Percentiles rank a stretch among this genome's conserved stretches.
Evolutionary conservation across 2,329 filamentous ascomycete genomes (phyloP).

Genomic region (Sporothrix variecibatus): DNA sequence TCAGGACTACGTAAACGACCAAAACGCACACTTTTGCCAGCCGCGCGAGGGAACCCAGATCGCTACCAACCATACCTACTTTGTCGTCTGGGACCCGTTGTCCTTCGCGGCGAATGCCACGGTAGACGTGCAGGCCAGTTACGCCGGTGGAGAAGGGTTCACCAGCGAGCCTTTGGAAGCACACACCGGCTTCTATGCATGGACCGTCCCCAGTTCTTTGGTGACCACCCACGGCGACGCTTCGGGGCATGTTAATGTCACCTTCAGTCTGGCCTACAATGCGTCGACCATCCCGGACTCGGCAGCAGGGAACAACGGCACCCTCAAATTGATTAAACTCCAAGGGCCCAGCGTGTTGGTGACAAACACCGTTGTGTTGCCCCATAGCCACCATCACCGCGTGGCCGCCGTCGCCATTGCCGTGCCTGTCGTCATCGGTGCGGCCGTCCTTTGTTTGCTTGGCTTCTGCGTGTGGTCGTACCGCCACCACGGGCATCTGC

Average conservation of each 20-base stretch:
- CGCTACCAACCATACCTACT: conserved; percentile 39
- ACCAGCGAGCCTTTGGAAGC: conserved; percentile 31
- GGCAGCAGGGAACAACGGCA: neutral
- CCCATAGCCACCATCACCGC: conserved; percentile 22
- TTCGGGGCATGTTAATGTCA: conserved; percentile 27
- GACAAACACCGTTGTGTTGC: conserved; percentile 15
- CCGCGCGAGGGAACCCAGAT: conserved; percentile 38
- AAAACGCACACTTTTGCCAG: conserved; percentile 37
- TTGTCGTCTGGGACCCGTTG: conserved; percentile 40
- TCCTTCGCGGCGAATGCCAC: conserved; percentile 34
- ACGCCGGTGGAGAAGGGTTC: conserved; percentile 30
- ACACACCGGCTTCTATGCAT: conserved; percentile 37
- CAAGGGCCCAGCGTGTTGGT: conserved; percentile 36
- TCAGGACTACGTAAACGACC: conserved; percentile 28
- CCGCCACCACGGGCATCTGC: conserved; percentile 33
- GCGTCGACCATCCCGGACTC: conserved; percentile 28
- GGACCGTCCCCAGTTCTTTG: conserved; percentile 33
- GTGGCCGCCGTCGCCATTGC: conserved; percentile 32
- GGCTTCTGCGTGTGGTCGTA: conserved; percentile 35
- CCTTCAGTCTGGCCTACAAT: conserved; percentile 33
- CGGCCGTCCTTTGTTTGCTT: conserved; percentile 29
- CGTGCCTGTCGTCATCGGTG: conserved; percentile 37
- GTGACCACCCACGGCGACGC: conserved; percentile 23
- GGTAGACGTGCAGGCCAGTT: conserved; percentile 32
- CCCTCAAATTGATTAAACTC: conserved; percentile 22